Evolutionary conservation across 1,284 basidiomycete genomes (phyloP).

Genomic region (Schizopora paradoxa): DNA sequence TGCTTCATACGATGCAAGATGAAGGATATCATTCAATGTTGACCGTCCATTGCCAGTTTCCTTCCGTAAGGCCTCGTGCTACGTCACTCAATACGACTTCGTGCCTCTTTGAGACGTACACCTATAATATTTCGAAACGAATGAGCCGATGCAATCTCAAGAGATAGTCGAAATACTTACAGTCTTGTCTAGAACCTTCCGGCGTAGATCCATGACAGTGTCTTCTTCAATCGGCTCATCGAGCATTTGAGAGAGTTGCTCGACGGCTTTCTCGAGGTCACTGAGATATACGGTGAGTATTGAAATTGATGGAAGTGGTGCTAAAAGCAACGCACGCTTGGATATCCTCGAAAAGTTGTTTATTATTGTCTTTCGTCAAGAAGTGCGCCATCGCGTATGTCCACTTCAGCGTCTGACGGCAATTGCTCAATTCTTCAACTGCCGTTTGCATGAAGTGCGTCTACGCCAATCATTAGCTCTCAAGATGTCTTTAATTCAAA

Average conservation of each 20-base stretch:
- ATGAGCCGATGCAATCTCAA: too few relatives aligned
- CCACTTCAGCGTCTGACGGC: slow-evolving; percentile 64
- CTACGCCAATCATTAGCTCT: slow-evolving; percentile 18
- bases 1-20: background rate
- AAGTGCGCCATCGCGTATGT: slow-evolving; percentile 71
- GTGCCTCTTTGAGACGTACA: slow-evolving; percentile 39
- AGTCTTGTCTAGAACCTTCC: slow-evolving; percentile 54
- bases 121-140: too few relatives aligned
- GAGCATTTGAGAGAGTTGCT: slow-evolving; percentile 55
- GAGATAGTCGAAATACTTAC: slow-evolving; percentile 33
- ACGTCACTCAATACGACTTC: slow-evolving; percentile 52
- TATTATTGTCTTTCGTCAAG: slow-evolving; percentile 55
- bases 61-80: slow-evolving; percentile 46
- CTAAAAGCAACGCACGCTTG: slow-evolving; percentile 35
- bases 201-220: slow-evolving; percentile 48
- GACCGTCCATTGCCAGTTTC: slow-evolving; percentile 26
- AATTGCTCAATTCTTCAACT: slow-evolving; percentile 49
- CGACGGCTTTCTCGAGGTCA: slow-evolving; percentile 62
- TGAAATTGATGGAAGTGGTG: background rate
- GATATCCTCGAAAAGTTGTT: slow-evolving; percentile 64
- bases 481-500: background rate
- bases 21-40: slow-evolving; percentile 12
- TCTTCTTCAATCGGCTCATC: slow-evolving; percentile 54
- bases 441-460: slow-evolving; percentile 60
- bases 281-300: slow-evolving; percentile 24